Conservation (phyloP, 148 eudicot genomes). For the Camellia lanceoleosa region DNA sequence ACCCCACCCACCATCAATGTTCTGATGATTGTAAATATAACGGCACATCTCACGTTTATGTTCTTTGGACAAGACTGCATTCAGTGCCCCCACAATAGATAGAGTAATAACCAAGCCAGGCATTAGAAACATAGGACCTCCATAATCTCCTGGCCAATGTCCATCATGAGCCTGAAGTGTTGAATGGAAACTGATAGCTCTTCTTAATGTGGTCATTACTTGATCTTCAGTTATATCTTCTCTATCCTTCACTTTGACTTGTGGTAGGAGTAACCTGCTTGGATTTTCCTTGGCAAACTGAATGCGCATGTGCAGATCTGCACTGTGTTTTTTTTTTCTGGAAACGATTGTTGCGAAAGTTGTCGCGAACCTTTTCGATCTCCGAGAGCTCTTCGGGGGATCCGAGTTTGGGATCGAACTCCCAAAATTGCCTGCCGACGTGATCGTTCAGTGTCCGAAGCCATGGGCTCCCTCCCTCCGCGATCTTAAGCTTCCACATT, state of each 20-base stretch:
- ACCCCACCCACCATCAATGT: constrained; percentile 95
- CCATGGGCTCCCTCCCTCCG: constrained; percentile 76
- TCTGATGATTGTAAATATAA: constrained; percentile 92
- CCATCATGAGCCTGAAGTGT: constrained; percentile 92
- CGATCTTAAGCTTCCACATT: constrained; percentile 96
- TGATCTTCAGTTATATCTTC: constrained; percentile 66
- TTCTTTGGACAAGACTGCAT: constrained; percentile 80
- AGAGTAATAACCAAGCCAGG: constrained; percentile 87
- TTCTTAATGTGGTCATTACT: constrained; percentile 58
- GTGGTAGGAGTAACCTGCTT: constrained; percentile 41
- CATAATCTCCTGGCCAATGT: constrained; percentile 98
- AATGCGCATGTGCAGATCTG: constrained; percentile 85
- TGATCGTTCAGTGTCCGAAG: constrained; percentile 62
- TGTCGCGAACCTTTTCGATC: constrained; percentile 59
- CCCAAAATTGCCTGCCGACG: constrained; percentile 88
- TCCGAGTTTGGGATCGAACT: constrained; percentile 65
- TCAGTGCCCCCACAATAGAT: constrained; percentile 79
- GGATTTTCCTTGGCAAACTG: constrained; percentile 80
- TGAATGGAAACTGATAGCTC: constrained; percentile 80
- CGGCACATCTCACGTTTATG: constrained; percentile 88
- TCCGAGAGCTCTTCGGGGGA: constrained; percentile 58
- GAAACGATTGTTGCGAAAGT: constrained; percentile 55
- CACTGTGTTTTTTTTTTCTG: constrained; percentile 68
- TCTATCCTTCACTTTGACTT: constrained; percentile 63
- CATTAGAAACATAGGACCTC: constrained; percentile 94